These are phyloP conservation scores for Salix koriyanagi DNA, from an alignment of 345 rosid genomes.

Conservation along the genomic window DNA sequence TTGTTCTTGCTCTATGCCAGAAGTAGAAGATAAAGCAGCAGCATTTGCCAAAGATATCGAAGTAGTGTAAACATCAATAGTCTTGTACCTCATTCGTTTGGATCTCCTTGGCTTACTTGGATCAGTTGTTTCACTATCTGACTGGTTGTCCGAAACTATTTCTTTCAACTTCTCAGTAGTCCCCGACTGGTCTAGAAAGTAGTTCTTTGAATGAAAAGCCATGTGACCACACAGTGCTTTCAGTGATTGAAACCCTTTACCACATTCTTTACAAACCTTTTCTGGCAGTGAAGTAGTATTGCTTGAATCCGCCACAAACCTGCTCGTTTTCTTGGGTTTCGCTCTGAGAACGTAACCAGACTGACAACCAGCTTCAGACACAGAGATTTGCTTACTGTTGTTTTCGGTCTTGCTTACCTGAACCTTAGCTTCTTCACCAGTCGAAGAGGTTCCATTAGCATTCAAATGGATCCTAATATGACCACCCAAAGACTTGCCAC, in stretches of 20 bases:
- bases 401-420: conserved; percentile 17
- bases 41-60: conserved; percentile 33
- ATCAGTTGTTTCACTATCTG: conserved; percentile 66
- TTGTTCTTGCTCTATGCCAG: conserved; percentile 71
- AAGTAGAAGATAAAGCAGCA: conserved; percentile 43
- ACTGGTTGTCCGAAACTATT: conserved; percentile 48
- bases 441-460: conserved; percentile 17
- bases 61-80: conserved; percentile 27
- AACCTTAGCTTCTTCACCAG: conserved; percentile 33
- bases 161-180: conserved; percentile 35
- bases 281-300: conserved; percentile 27
- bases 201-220: conserved; percentile 68
- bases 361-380: conserved; percentile 41
- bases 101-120: conserved; percentile 63
- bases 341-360: conserved; percentile 61
- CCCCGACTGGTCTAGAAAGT: conserved; percentile 30
- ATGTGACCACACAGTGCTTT: conserved; percentile 94
- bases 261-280: conserved; percentile 70
- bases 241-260: conserved; percentile 71
- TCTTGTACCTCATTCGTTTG: conserved; percentile 44
- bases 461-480: conserved; percentile 81
- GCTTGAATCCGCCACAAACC: conserved; percentile 44
- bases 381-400: conserved; percentile 19
- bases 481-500: conserved; percentile 88
- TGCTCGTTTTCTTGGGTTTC: conserved; percentile 61